Evolutionary conservation across 1,139 yeast species (phyloP).

Genomic region (Yamadazyma siamensis): DNA sequence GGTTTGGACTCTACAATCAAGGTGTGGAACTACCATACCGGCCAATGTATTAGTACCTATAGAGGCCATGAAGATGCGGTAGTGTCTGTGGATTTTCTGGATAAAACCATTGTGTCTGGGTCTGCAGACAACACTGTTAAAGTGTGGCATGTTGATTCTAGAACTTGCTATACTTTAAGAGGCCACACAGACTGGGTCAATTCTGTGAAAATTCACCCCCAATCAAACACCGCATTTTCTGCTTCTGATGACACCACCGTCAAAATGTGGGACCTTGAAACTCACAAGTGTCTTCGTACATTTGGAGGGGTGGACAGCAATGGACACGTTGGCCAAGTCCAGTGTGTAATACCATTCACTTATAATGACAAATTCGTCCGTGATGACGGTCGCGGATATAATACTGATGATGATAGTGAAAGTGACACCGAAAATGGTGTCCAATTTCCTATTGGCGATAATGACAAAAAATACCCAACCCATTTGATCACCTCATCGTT

Average conservation of each 20-base stretch:
- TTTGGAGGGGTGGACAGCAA: conserved; percentile 72
- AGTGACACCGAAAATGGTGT: conserved; percentile 15
- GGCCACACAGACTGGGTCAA: conserved; percentile 95
- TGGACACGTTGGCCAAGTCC: conserved; percentile 84
- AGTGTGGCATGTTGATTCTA: conserved; percentile 93
- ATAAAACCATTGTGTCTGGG: conserved; percentile 86
- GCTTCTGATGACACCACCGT: conserved; percentile 91
- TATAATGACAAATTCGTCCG: conserved; percentile 48
- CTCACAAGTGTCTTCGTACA: conserved; percentile 73
- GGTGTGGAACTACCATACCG: conserved; percentile 94
- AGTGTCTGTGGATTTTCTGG: conserved; percentile 71
- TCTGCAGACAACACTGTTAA: conserved; percentile 89
- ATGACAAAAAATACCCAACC: conserved; percentile 51
- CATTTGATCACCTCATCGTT: conserved; percentile 83
- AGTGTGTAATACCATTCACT: conserved; percentile 80
- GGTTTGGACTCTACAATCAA: conserved; percentile 88
- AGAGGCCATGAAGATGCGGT: conserved; percentile 90
- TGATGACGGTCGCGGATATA: conserved; percentile 25
- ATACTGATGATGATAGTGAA: conserved; percentile 24
- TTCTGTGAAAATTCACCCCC: conserved; percentile 80
- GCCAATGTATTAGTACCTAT: conserved; percentile 89
- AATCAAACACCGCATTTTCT: conserved; percentile 75
- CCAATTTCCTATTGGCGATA: conserved; percentile 13
- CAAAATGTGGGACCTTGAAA: conserved; percentile 88
- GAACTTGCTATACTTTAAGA: conserved; percentile 87